Conservation (phyloP, 495 filamentous ascomycete genomes). For the Penicillium waksmanii region DNA sequence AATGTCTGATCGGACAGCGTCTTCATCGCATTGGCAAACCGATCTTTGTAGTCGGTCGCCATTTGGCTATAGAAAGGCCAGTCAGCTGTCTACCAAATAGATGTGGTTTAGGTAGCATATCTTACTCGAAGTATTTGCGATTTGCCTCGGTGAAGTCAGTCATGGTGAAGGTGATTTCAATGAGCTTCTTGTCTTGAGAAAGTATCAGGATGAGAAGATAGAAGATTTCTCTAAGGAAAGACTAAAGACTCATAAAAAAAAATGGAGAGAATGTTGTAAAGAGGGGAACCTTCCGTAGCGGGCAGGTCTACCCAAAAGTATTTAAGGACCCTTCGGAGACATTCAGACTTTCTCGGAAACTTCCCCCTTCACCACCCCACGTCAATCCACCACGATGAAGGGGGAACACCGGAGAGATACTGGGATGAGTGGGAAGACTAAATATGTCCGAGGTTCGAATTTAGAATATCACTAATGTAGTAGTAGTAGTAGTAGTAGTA, state of each 20-base stretch:
- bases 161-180: constrained; percentile 26
- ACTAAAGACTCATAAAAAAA: background rate
- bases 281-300: background rate
- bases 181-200: background rate
- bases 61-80: constrained; percentile 38
- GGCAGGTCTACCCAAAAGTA: constrained; percentile 2
- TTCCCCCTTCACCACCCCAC: constrained; percentile 11
- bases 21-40: constrained; percentile 43
- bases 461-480: background rate
- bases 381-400: background rate
- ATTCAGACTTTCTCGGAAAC: constrained; percentile 25
- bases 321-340: constrained; percentile 29
- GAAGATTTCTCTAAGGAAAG: background rate
- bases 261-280: background rate
- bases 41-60: constrained; percentile 47
- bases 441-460: constrained; percentile 6
- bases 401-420: constrained; percentile 16
- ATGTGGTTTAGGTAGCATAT: no score
- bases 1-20: constrained; percentile 43
- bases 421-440: background rate
- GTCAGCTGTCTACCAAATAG: no score
- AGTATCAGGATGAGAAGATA: background rate
- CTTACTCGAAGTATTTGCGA: constrained; percentile 57
- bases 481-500: background rate
- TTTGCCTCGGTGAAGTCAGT: constrained; percentile 54